These are phyloP conservation scores for Neonectria sp. DNA, from an alignment of 2,329 filamentous ascomycete genomes.

Conservation along the genomic window DNA sequence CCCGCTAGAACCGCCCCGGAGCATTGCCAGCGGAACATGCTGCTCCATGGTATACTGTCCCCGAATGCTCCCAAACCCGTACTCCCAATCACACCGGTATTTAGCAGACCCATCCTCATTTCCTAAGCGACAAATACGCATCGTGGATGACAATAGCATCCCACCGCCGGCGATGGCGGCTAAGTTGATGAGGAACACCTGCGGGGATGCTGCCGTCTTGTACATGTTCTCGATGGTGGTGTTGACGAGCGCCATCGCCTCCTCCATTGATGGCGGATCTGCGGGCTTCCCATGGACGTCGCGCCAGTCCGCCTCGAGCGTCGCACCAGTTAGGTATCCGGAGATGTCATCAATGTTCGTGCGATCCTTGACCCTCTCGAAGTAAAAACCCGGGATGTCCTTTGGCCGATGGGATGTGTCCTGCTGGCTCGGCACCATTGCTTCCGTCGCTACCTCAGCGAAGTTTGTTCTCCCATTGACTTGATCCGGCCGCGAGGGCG, in stretches of 20 bases:
- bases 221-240: constrained; percentile 68
- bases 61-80: constrained; percentile 67
- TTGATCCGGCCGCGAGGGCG: constrained; percentile 15
- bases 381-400: constrained; percentile 50
- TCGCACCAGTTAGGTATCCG: constrained; percentile 66
- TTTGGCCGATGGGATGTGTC: constrained; percentile 24
- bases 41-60: constrained; percentile 69
- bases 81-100: constrained; percentile 70
- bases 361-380: constrained; percentile 59
- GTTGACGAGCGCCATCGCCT: constrained; percentile 68
- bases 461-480: constrained; percentile 32
- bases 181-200: constrained; percentile 73
- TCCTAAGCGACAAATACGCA: constrained; percentile 61
- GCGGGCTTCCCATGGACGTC: constrained; percentile 62
- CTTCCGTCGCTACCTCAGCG: constrained; percentile 41
- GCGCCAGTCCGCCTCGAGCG: constrained; percentile 67
- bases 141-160: constrained; percentile 62
- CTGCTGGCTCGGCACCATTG: constrained; percentile 22
- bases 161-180: constrained; percentile 70
- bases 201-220: constrained; percentile 64
- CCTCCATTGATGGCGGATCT: constrained; percentile 63
- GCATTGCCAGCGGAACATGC: constrained; percentile 60
- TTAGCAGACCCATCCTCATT: constrained; percentile 57
- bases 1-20: constrained; percentile 52
- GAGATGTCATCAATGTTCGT: constrained; percentile 73